A percentile compares a stretch with the other conserved stretches of the same genome.
phyloP scores from a whole-genome alignment of 2,329 filamentous ascomycete species.

The Domatiomyces globalis region DNA sequence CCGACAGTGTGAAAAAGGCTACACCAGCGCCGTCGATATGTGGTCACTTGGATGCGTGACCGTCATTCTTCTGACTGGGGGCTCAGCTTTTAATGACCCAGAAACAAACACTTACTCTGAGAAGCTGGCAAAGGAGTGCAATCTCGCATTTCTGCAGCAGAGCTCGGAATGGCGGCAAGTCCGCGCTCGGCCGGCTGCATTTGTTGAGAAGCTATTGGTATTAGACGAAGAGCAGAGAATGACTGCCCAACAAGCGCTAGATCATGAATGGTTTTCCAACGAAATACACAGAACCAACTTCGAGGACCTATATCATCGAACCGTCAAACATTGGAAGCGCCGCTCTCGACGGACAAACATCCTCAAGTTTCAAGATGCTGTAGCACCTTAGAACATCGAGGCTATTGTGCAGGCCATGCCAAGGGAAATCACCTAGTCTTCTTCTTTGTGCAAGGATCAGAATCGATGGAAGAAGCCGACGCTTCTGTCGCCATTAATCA shows the following conservation, averaged over 20 bases:
- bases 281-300: constrained; percentile 33
- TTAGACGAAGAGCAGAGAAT: constrained; percentile 37
- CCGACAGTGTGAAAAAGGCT: constrained; percentile 19
- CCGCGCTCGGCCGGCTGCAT: constrained; percentile 35
- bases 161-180: constrained; percentile 31
- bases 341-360: constrained; percentile 14
- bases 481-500: background rate
- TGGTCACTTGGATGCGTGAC: constrained; percentile 48
- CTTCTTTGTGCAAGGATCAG: constrained; percentile 5
- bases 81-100: constrained; percentile 33
- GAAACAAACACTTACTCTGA: constrained; percentile 20
- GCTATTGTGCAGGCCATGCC: background rate
- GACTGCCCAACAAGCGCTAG: constrained; percentile 39
- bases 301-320: constrained; percentile 36
- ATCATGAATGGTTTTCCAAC: constrained; percentile 44
- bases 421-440: too few species aligned
- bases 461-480: constrained; percentile 2
- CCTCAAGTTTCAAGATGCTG: constrained; percentile 10
- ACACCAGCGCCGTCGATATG: constrained; percentile 46
- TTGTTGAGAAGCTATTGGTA: constrained; percentile 38
- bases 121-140: constrained; percentile 25
- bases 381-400: constrained; percentile 2
- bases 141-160: constrained; percentile 33
- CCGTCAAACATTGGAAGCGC: constrained; percentile 39
- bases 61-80: constrained; percentile 37